Evolutionary conservation across 2,329 filamentous ascomycete species (phyloP), one percentile per base, ranked within the genome.

Genomic region (Fusarium haematococcum): DNA sequence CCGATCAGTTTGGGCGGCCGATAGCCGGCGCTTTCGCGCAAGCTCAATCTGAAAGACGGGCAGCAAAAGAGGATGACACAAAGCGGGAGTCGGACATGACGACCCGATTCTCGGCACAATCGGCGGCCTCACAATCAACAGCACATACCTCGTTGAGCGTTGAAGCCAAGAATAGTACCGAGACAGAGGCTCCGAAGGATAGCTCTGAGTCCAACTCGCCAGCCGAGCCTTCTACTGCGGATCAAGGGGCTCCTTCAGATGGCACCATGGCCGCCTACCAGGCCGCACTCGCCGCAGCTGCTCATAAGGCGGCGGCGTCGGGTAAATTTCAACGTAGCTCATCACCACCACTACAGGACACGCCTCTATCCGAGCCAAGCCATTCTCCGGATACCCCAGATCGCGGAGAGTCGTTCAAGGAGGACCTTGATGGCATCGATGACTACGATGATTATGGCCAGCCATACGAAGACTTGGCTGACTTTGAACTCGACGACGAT

Each of bases 271-370:
- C 91, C 48, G 92, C 91, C 1, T 96, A 98, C 78, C 95, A 98
- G 79, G 93, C 93, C 62, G 95, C 95, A 1, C 87, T 98, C 6
- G 95, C 94, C 2, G 92, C 93, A 56, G 96, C 95, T 8, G 93
- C 95, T 11, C 92, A 93, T 70, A 88, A 92, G 79, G 95, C 95
- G 7, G 93, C 91, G 25, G 91, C 91, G 1, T 92, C 92, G 41
- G 94, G 94, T 4, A 92, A 94, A 66, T 96, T 97, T 76, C 86
- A 90, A 18, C 88, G 94, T 16, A 88, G 89, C 65, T 85, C 85
- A 1, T 87, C 86, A 16, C 85, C 87, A 10, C 76, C 83, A 1
- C 80, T 80, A 9, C 77, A 79, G 23, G 77, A 79, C 11, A 62
- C 37, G 3, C 66, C 69, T 2, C 52, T 71, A 20, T 69, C 73